phyloP scores from a whole-genome alignment of 2,329 filamentous ascomycete genomes.

The Aspergillus jensenii region DNA sequence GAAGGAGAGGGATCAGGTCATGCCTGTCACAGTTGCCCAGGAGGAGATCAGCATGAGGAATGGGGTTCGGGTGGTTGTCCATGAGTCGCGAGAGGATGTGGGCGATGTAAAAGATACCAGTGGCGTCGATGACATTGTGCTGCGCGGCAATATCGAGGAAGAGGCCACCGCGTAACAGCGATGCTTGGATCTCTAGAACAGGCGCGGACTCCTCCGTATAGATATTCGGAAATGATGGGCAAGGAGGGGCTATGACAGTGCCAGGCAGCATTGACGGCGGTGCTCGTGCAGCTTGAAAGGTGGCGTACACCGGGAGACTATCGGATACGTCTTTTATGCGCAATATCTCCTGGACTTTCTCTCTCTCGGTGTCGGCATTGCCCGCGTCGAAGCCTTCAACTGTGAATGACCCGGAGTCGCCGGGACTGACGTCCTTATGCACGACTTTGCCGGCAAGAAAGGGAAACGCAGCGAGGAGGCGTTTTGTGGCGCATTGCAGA shows the following conservation, averaged over 20 bases:
- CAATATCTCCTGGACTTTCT: neutral
- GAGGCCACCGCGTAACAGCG: constrained; percentile 23
- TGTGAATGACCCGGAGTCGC: constrained; percentile 14
- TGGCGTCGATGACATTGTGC: constrained; percentile 27
- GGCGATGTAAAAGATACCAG: constrained; percentile 20
- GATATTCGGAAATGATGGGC: constrained; percentile 26
- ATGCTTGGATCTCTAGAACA: constrained; percentile 27
- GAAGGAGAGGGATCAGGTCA: constrained; percentile 16
- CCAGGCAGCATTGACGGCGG: constrained; percentile 34
- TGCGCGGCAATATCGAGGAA: constrained; percentile 23
- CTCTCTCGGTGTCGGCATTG: neutral
- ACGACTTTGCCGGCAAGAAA: constrained; percentile 19
- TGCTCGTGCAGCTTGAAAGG: constrained; percentile 12
- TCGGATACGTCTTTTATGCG: constrained; percentile 12
- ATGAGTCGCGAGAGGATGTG: constrained; percentile 16
- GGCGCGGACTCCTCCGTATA: constrained; percentile 22
- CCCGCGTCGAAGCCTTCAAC: constrained; percentile 1
- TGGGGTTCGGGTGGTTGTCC: neutral
- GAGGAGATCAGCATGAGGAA: constrained; percentile 11
- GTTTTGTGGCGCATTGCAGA: constrained; percentile 11
- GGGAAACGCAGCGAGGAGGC: constrained; percentile 13
- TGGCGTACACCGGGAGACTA: neutral
- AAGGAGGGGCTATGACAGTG: constrained; percentile 24
- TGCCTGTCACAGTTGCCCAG: constrained; percentile 21
- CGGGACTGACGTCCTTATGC: constrained; percentile 1